Base-by-base conservation (phyloP, 306 rosid species). In the Luffa acutangula region DNA sequence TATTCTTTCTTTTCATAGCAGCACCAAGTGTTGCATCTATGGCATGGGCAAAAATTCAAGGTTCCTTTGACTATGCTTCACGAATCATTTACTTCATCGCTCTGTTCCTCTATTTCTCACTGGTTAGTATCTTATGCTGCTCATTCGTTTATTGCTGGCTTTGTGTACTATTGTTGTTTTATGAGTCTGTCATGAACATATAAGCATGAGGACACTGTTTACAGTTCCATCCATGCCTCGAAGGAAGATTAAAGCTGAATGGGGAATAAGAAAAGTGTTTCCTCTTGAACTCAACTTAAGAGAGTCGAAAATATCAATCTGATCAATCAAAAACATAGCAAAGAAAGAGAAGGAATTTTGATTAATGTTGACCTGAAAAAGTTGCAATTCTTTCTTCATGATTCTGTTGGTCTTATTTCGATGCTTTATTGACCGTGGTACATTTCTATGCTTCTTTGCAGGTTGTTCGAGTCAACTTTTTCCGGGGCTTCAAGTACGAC, bases 21-120 rank as follows among this genome's bases (percentile, higher is more conserved):
- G 93, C 96, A 57, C 98, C 98, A n/a, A 94, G 97, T 42, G 92
- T 88, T 53, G 98, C 98, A 46, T 94, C 98, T 41, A 90, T 89
- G 97, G 93, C 98, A 3, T 94, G 97, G 97, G 89, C 94, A 64
- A 92, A 14, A 72, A 86, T 94, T 64, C 97, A 92, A 83, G 98
- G 97, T 33, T 87, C 96, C 42, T 94, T 94, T 17, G 93, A 91
- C 77, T 66, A 83, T 62, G 92, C 93, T 53, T 84, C 98, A 5
- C 80, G 97, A 43, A 84, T 94, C 37, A 83, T 90, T 3, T 94
- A 92, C 85, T 94, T 94, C 86, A 88, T 94, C 48, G 93, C 94
- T 21, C 52, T 94, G 69, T 94, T 94, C 91, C 97, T 94, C 33
- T 94, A 90, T 82, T 88, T 92, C 88, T 94, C 98, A 31, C 81